A percentile compares a stretch with the other conserved stretches of the same genome.
Evolutionary conservation across 2,329 filamentous ascomycete species (phyloP).

Genomic region (Clarireedia homoeocarpa): DNA sequence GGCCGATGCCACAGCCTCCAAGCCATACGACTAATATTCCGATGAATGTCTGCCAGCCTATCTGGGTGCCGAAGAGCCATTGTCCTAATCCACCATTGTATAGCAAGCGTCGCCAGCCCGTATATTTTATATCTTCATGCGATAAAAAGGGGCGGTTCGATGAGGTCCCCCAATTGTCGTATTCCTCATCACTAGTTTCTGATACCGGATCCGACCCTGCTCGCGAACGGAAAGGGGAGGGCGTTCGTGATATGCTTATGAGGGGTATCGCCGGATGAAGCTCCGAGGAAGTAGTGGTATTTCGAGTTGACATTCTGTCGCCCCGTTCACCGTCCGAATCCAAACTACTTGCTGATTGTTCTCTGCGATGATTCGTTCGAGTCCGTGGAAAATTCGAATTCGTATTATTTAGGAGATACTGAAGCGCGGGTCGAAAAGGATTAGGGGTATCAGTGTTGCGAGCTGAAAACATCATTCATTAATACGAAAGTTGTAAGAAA

Average conservation of each 20-base stretch:
- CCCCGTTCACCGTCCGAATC: constrained; percentile 19
- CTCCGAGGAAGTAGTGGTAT: constrained; percentile 14
- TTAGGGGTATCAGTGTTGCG: constrained; percentile 25
- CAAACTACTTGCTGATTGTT: constrained; percentile 21
- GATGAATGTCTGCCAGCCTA: constrained; percentile 41
- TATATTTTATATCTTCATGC: constrained; percentile 20
- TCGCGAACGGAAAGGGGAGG: constrained; percentile 37
- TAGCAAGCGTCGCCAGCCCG: constrained; percentile 29
- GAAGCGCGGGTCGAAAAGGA: constrained; percentile 32
- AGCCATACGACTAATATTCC: constrained; percentile 40
- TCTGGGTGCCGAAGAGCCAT: constrained; percentile 39
- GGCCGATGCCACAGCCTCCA: constrained; percentile 37
- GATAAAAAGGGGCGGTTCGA: constrained; percentile 28
- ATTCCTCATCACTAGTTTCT: constrained; percentile 39
- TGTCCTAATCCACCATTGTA: constrained; percentile 38
- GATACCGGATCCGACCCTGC: constrained; percentile 32
- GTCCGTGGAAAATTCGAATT: constrained; percentile 15
- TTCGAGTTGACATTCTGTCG: constrained; percentile 21
- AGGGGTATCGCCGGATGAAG: constrained; percentile 32
- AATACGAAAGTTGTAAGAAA: neutral
- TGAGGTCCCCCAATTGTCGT: constrained; percentile 29
- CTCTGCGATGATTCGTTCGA: constrained; percentile 16
- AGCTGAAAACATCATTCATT: constrained; percentile 23
- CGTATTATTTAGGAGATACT: constrained; percentile 28
- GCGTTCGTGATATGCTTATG: constrained; percentile 37